phyloP scores from a whole-genome alignment of 2,329 filamentous ascomycete genomes.

The Sarocladium strictum region DNA sequence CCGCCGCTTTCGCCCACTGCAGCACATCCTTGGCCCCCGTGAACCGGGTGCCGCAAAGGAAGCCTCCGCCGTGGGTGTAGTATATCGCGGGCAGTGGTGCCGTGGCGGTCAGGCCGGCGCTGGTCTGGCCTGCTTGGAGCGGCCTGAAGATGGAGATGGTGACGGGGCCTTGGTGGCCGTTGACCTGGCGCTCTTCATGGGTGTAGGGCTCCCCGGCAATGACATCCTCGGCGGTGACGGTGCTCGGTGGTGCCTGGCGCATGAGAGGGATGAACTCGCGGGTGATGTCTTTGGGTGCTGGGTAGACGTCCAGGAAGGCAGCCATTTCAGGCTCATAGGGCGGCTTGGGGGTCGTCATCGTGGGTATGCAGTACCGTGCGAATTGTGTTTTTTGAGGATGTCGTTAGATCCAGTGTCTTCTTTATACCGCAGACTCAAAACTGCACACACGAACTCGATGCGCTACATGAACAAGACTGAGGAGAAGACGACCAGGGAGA shows the following conservation, averaged over 20 bases:
- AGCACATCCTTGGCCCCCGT: constrained; percentile 16
- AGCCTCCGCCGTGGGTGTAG: constrained; percentile 18
- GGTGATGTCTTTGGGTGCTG: constrained; percentile 12
- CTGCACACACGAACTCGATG: too few species aligned
- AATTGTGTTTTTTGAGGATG: not conserved
- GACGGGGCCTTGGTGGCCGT: constrained; percentile 15
- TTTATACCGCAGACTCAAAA: too few species aligned
- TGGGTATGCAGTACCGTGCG: constrained; percentile 1
- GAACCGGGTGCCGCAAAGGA: constrained; percentile 19
- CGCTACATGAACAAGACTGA: too few species aligned
- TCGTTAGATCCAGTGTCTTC: not conserved
- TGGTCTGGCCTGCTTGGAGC: not conserved
- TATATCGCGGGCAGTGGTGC: constrained; percentile 14
- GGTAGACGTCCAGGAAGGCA: constrained; percentile 13
- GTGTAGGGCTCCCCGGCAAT: constrained; percentile 16
- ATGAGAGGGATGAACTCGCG: constrained; percentile 14
- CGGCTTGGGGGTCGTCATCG: constrained; percentile 12
- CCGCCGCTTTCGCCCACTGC: constrained; percentile 13
- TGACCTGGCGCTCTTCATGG: constrained; percentile 15
- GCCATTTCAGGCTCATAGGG: constrained; percentile 18
- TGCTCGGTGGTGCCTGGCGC: constrained; percentile 13
- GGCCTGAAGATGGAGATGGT: constrained; percentile 18
- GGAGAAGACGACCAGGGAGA: too few species aligned
- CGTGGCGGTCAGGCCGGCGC: not conserved
- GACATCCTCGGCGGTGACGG: constrained; percentile 12